These are phyloP conservation scores for Trichocomaceae sp. DNA, from an alignment of 2,329 filamentous ascomycete genomes.

Conservation along the genomic window DNA sequence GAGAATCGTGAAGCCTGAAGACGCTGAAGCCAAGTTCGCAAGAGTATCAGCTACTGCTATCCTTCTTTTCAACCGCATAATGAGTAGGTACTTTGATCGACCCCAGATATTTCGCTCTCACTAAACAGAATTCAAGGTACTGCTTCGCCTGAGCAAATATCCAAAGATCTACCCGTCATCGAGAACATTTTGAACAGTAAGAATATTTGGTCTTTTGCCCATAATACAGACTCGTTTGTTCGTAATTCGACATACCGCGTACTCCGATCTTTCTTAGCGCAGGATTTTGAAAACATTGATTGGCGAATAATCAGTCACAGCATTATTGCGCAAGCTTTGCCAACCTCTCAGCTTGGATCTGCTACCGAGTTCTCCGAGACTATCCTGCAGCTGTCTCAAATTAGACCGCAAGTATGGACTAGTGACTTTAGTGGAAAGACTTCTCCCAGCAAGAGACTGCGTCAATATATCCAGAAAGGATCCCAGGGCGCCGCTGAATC, in stretches of 20 bases:
- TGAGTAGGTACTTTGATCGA: constrained; percentile 32
- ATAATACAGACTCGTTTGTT: constrained; percentile 51
- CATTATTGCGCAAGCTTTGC: constrained; percentile 69
- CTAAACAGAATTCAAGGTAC: constrained; percentile 25
- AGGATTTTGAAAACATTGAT: constrained; percentile 44
- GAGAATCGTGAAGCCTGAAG: constrained; percentile 73
- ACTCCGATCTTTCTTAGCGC: constrained; percentile 45
- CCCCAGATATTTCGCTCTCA: not conserved
- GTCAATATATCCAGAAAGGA: constrained; percentile 70
- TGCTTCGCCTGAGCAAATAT: constrained; percentile 44
- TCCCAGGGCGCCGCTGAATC: constrained; percentile 67
- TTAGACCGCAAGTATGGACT: constrained; percentile 67
- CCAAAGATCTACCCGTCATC: constrained; percentile 57
- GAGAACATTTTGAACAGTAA: constrained; percentile 59
- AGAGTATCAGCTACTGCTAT: constrained; percentile 63
- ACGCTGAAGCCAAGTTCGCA: constrained; percentile 77
- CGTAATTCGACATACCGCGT: constrained; percentile 54
- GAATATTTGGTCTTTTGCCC: constrained; percentile 54
- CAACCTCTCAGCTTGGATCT: constrained; percentile 66
- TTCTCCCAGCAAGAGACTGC: constrained; percentile 52
- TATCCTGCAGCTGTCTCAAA: constrained; percentile 58
- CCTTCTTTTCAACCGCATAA: constrained; percentile 48
- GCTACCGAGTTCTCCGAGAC: constrained; percentile 63
- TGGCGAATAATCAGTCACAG: constrained; percentile 62
- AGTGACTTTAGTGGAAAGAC: constrained; percentile 54